phyloP scores from a whole-genome alignment of 2,329 filamentous ascomycete genomes.

The Diaporthe velutina region DNA sequence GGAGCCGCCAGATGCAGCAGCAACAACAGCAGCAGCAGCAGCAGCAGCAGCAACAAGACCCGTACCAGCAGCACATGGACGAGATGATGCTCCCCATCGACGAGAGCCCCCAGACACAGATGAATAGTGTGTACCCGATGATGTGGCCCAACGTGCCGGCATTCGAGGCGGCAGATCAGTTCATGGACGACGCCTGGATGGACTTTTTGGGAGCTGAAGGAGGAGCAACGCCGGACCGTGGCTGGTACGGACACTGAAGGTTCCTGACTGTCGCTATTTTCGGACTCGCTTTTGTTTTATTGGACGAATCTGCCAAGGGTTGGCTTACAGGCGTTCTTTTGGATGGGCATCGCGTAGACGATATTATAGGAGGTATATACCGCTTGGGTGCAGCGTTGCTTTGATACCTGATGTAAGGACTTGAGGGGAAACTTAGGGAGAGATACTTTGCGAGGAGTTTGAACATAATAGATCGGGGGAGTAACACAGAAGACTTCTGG shows the following conservation, averaged over 20 bases:
- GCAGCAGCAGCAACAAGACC: conserved; percentile 33
- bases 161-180: conserved; percentile 52
- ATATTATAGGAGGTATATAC: conserved; percentile 3
- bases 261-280: background rate
- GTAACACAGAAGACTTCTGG: conserved; percentile 15
- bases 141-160: conserved; percentile 59
- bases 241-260: conserved; percentile 37
- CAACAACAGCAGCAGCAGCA: conserved; percentile 34
- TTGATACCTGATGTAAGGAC: conserved; percentile 16
- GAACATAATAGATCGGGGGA: conserved; percentile 8
- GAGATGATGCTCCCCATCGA: conserved; percentile 47
- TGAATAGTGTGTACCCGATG: conserved; percentile 57
- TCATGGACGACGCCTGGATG: conserved; percentile 55
- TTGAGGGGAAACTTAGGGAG: background rate
- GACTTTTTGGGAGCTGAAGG: conserved; percentile 47
- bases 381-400: conserved; percentile 22
- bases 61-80: conserved; percentile 40
- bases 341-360: conserved; percentile 2
- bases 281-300: background rate
- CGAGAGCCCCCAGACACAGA: conserved; percentile 57
- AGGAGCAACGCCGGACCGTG: conserved; percentile 36
- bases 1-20: conserved; percentile 35
- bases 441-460: conserved; percentile 10
- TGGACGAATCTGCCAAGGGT: background rate
- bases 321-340: conserved; percentile 3